Base-by-base conservation (phyloP, 2,329 filamentous ascomycete genomes). In the Stachybotrys echinatus region DNA sequence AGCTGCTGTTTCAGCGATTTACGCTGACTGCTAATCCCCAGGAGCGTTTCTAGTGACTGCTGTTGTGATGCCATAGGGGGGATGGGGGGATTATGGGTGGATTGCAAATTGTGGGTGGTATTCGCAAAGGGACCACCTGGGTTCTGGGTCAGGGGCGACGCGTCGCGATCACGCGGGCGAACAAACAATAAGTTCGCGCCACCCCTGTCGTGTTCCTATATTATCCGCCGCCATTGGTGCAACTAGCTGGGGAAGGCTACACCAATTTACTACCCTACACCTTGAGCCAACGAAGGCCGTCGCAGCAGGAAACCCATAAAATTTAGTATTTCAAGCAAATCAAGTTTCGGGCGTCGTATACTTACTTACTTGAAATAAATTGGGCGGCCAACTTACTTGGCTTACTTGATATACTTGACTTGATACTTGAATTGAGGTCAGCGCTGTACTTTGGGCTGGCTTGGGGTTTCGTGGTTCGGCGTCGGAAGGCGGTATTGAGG, bases 401-500 rank as follows among this genome's bases (percentile, higher is more conserved):
- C 7, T 40, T n/a, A 40, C 38, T 40, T 40, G 38, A 40, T 37
- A 37, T 37, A 37, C 31, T 37, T 37, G 31, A 37, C 31, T 37
- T 37, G 31, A 37, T 37, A 37, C 38, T 40, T 40, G 38, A 40
- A 40, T 40, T 40, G 38, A 40, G 38, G 38, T 40, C 38, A 40
- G 38, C 38, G 38, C 17, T 40, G 38, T n/a, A n/a, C n/a, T n/a
- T n/a, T n/a, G n/a, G n/a, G n/a, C n/a, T n/a, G n/a, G n/a, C n/a
- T n/a, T n/a, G n/a, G 31, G 31, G 17, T 17, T 44, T 47, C 14
- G 12, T 54, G 49, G 27, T 51, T 52, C 2, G 56, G 56, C 31
- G 59, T 63, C n/a, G n/a, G 45, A 17, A 31, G 44, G 51, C 6
- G 52, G 51, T 48, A 42, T 54, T 48, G 54, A 59, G 34, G 50